phyloP scores from a whole-genome alignment of 116 monocot genomes.

The Posidonia oceanica region DNA sequence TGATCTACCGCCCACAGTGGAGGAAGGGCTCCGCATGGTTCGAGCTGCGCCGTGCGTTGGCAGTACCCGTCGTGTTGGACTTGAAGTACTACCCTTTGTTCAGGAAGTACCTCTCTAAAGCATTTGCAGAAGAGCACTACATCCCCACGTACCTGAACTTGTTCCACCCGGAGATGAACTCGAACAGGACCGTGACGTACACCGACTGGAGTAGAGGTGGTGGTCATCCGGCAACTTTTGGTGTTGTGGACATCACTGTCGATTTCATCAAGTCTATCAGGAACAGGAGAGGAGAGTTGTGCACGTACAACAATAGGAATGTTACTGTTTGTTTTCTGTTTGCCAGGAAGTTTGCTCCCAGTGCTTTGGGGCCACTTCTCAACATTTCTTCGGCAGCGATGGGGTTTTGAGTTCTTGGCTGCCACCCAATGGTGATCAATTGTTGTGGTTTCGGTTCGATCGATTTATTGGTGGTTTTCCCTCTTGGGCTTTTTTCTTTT shows the following conservation, averaged over 20 bases:
- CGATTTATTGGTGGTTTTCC: too few relatives aligned
- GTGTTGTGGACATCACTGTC: conserved; percentile 11
- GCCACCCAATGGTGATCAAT: not conserved
- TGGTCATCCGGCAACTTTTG: conserved; percentile 30
- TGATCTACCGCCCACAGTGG: conserved; percentile 27
- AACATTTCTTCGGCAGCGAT: conserved; percentile 20
- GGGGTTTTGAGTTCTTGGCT: conserved; percentile 20
- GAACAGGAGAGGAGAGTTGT: conserved; percentile 23
- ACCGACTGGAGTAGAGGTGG: conserved; percentile 39
- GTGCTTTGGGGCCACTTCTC: conserved; percentile 30
- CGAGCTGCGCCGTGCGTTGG: conserved; percentile 27
- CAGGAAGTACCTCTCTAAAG: conserved; percentile 22
- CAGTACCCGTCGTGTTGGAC: conserved; percentile 24
- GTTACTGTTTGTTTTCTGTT: conserved; percentile 36
- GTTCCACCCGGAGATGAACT: conserved; percentile 22
- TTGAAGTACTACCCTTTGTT: conserved; percentile 28
- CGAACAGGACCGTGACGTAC: conserved; percentile 39
- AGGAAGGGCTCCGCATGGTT: conserved; percentile 45
- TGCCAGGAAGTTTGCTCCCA: conserved; percentile 39
- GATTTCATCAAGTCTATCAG: conserved; percentile 28
- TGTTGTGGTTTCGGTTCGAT: too few relatives aligned
- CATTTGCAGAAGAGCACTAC: conserved; percentile 37
- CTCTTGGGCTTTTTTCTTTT: too few relatives aligned
- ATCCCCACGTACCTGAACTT: conserved; percentile 35
- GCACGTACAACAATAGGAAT: conserved; percentile 20